Base-by-base conservation (phyloP, 345 rosid species). In the Salix brachista region DNA sequence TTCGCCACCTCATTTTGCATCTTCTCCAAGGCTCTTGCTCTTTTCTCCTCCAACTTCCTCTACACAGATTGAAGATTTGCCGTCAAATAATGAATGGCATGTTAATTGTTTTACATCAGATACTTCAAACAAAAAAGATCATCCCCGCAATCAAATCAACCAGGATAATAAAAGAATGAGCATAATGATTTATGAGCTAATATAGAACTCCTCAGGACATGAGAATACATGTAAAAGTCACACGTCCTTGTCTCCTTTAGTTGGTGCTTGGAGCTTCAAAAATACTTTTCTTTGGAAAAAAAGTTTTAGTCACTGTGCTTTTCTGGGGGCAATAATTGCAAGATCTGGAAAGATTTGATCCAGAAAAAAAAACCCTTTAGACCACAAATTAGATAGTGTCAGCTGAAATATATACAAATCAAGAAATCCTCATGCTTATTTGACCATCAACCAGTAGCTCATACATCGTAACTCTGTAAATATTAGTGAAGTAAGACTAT, bases 11-110 rank as follows among this genome's bases (percentile, higher is more conserved):
- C 84, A 73, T 93, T 96, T 72, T 96, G 94, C 88, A 94, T 96
- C 87, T 96, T 96, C 86, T 93, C 99, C 16, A 84, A 30, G 3
- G 98, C 98, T 75, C 79, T 90, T 4, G 90, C 97, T 60, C 94
- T 90, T 74, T 90, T 96, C 86, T 96, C 99, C 80, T 96, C 99
- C 66, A 96, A 80, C 73, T 92, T 96, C 89, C 99, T 96, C 99
- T 96, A 68, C 83, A 79, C 34, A 74, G 8, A 52, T 46, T 66
- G 26, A 66, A 34, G 42, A 66, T 4, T 30, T 21, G 41, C 36
- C 21, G 69, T 66, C 2, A 66, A 66, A 37, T 30, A 19, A 66
- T 17, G 69, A 30, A 58, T 58, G 60, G 8, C 3, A 19, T 52
- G 21, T 54, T 6, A 2, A 54, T 54, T 58, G 28, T 58, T 10